Percentiles rank a stretch among this genome's conserved stretches.
Conservation (phyloP, 164 flowering plant species). For the Pachysandra terminalis region DNA sequence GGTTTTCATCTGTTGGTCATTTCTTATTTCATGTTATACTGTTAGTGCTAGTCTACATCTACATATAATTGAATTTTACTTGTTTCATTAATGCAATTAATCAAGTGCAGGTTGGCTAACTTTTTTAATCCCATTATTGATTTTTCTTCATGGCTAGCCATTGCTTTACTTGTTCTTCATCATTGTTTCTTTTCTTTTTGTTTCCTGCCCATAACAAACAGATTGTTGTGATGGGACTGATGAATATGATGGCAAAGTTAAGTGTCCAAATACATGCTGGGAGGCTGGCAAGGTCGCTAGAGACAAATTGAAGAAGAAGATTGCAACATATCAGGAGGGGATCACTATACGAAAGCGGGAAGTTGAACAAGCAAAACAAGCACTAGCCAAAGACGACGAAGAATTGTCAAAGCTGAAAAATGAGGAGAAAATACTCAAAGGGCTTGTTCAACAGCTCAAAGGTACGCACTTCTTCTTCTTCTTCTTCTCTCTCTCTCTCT, state of each 20-base stretch:
- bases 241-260: constrained; percentile 75
- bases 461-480: constrained; percentile 31
- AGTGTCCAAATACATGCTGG: constrained; percentile 92
- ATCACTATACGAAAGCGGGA: constrained; percentile 49
- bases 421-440: constrained; percentile 78
- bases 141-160: neutral
- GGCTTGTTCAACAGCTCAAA: constrained; percentile 76
- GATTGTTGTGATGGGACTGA: constrained; percentile 99
- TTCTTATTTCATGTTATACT: neutral
- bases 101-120: neutral
- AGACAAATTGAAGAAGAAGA: constrained; percentile 82
- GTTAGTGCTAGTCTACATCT: neutral
- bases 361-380: constrained; percentile 61
- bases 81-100: neutral
- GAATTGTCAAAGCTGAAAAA: constrained; percentile 68
- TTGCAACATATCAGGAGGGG: constrained; percentile 75
- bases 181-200: neutral
- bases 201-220: constrained; percentile 23
- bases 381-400: constrained; percentile 64
- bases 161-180: neutral
- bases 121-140: neutral
- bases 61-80: neutral
- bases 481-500: no score
- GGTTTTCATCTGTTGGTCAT: neutral
- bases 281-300: constrained; percentile 94